Evolutionary conservation across 129 eudicot genomes (phyloP).

Genomic region (Heracleum sosnowskyi): DNA sequence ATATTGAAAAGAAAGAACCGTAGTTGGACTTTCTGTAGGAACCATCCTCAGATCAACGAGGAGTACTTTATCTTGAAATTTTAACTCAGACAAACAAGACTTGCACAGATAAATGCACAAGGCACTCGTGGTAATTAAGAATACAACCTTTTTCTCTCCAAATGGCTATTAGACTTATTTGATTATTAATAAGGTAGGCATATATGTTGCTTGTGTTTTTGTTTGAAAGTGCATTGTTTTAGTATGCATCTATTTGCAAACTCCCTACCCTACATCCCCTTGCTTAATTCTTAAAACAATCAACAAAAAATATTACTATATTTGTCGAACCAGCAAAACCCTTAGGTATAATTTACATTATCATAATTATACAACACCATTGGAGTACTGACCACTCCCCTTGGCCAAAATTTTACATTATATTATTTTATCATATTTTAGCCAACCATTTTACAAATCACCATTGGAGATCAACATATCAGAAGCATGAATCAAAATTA

Average conservation of each 20-base stretch:
- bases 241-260: background rate
- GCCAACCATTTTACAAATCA: no score
- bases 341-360: no score
- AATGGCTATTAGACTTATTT: background rate
- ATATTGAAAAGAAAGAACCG: background rate
- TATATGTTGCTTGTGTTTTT: background rate
- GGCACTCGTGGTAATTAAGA: background rate
- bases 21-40: background rate
- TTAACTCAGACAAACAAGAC: background rate
- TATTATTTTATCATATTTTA: no score
- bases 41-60: background rate
- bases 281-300: background rate
- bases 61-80: background rate
- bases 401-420: no score
- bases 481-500: background rate
- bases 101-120: background rate
- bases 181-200: background rate
- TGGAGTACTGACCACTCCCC: no score
- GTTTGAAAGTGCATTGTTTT: background rate
- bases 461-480: no score
- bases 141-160: background rate
- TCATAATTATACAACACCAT: no score
- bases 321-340: no score
- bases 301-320: no score
- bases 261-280: background rate